These are phyloP conservation scores for Aspergillus bertholletiae DNA, from an alignment of 495 filamentous ascomycete species.

Conservation along the genomic window DNA sequence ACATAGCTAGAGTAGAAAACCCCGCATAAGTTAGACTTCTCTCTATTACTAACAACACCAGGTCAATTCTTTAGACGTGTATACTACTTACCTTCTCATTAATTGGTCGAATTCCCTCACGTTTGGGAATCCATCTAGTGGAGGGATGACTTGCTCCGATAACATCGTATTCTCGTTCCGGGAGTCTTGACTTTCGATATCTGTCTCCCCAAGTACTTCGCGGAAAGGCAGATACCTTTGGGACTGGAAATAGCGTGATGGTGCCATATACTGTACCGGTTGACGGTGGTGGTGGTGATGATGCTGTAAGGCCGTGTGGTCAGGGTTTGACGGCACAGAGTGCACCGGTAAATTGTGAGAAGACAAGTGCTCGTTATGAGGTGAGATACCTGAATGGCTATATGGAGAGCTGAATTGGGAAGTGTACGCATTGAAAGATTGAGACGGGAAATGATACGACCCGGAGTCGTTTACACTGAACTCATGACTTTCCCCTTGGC, in stretches of 20 bases:
- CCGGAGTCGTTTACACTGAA: conserved; percentile 29
- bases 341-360: conserved; percentile 31
- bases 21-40: not conserved
- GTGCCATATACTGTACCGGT: conserved; percentile 30
- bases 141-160: conserved; percentile 42
- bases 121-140: conserved; percentile 50
- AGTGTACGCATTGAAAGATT: conserved; percentile 33
- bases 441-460: conserved; percentile 34
- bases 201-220: conserved; percentile 31
- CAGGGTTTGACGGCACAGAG: conserved; percentile 29
- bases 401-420: conserved; percentile 34
- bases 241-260: conserved; percentile 33
- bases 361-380: conserved; percentile 27
- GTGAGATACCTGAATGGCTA: conserved; percentile 29
- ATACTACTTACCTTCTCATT: conserved; percentile 45
- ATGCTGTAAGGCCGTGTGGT: conserved; percentile 27
- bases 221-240: conserved; percentile 34
- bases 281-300: conserved; percentile 18
- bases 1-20: conserved; percentile 37
- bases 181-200: conserved; percentile 46
- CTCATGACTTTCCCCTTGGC: conserved; percentile 31
- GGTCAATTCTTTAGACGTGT: not conserved
- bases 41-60: not conserved
- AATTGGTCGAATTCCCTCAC: conserved; percentile 50
- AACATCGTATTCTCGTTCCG: conserved; percentile 39